These are phyloP conservation scores for Eucalyptus curtisii DNA, from an alignment of 345 rosid species.

Conservation along the genomic window DNA sequence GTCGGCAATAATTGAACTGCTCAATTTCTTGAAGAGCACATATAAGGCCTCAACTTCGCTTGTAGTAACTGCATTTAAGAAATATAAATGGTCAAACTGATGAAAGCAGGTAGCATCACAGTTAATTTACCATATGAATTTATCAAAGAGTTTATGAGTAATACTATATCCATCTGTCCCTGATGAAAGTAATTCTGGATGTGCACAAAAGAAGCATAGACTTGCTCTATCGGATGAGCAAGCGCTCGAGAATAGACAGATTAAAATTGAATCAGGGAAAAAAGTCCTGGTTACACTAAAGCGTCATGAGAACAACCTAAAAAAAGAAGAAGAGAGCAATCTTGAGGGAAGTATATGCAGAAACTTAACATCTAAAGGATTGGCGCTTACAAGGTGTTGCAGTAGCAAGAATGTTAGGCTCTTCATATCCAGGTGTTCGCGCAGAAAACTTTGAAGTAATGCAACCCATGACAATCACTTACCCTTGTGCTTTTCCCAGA, in stretches of 20 bases:
- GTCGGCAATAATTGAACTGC: constrained; percentile 70
- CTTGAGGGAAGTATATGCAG: background rate
- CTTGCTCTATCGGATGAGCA: background rate
- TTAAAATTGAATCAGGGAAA: background rate
- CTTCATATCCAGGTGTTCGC: constrained; percentile 38
- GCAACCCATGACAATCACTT: constrained; percentile 28
- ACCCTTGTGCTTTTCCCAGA: background rate
- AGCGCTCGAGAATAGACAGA: background rate
- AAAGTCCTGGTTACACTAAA: background rate
- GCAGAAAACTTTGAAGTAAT: constrained; percentile 14
- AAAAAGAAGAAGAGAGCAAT: background rate
- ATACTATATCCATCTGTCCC: background rate
- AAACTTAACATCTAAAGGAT: background rate
- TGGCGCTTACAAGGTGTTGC: constrained; percentile 57
- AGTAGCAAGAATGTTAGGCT: constrained; percentile 54
- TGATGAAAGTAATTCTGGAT: background rate
- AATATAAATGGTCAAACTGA: background rate
- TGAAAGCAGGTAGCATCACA: background rate
- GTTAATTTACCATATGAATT: background rate
- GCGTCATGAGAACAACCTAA: background rate
- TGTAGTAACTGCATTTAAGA: constrained; percentile 45
- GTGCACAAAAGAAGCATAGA: background rate
- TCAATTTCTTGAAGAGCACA: constrained; percentile 77
- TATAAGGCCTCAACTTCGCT: constrained; percentile 76
- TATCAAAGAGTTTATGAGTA: background rate